Conservation (phyloP, 2,329 filamentous ascomycete species). For the Teratosphaeria destructans region DNA sequence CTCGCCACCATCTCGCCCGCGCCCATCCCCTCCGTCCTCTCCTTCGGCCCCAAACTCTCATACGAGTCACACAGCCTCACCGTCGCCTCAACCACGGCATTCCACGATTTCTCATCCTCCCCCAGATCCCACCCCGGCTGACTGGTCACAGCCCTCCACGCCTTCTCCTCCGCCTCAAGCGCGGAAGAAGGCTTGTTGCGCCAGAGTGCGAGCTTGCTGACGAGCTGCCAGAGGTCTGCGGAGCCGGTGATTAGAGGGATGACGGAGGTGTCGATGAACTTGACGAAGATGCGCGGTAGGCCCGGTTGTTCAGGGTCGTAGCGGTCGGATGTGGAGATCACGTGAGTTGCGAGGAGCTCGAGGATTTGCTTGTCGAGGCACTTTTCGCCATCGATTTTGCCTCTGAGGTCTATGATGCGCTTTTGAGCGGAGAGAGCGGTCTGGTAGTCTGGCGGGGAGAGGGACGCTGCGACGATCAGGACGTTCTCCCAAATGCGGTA, state of each 20-base stretch:
- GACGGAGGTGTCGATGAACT: conserved; percentile 63
- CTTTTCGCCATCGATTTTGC: conserved; percentile 56
- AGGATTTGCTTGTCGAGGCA: conserved; percentile 68
- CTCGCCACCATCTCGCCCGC: conserved; percentile 55
- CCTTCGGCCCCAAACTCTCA: conserved; percentile 53
- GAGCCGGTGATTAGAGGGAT: conserved; percentile 76
- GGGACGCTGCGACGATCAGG: conserved; percentile 70
- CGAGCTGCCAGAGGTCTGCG: conserved; percentile 64
- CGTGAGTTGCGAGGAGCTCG: conserved; percentile 59
- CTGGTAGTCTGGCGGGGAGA: conserved; percentile 61
- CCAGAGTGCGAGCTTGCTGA: conserved; percentile 65
- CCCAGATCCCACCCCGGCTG: conserved; percentile 43
- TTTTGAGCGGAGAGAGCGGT: conserved; percentile 69
- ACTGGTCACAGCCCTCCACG: conserved; percentile 64
- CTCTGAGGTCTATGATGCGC: conserved; percentile 65
- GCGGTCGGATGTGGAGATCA: conserved; percentile 40
- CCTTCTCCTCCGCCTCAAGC: conserved; percentile 77
- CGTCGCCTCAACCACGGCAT: conserved; percentile 64
- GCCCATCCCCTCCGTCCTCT: conserved; percentile 42
- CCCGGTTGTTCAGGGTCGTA: conserved; percentile 37
- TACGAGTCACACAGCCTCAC: conserved; percentile 73
- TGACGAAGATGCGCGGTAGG: conserved; percentile 52
- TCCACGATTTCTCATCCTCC: conserved; percentile 55
- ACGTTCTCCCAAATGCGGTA: conserved; percentile 97
- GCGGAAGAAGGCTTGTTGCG: conserved; percentile 59